Base-by-base conservation (phyloP, 1,139 yeast species). In the Candida sojae region DNA sequence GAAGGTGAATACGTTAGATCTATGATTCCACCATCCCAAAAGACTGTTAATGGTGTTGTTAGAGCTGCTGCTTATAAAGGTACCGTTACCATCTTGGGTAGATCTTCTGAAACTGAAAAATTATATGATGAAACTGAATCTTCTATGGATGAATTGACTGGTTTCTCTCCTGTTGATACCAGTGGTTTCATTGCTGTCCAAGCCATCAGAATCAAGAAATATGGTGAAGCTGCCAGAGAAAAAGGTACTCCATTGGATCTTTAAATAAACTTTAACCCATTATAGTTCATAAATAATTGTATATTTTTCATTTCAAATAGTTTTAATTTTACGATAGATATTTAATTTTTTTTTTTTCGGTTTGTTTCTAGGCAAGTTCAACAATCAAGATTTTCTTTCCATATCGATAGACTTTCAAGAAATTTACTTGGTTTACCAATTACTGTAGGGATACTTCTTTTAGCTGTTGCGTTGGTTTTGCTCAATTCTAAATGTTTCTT, bases 131-230 rank as follows among this genome's bases (percentile, higher is more conserved):
- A 96, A 57, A 90, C 97, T 53, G 97, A 92, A 71, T 91, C 98
- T 25, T 92, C 98, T 17, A 93, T 93, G 99, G 99, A 93, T 73
- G 98, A 93, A 76, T 84, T 93, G 65, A 92, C 98, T 51, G 99
- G 97, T 51, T 93, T 93, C 80, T 86, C 90, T 62, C 99, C 99
- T 53, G 92, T 88, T 69, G 98, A 93, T 70, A 90, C 99, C 54
- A 79, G 96, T 55, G 99, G 99, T 50, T 93, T 93, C 82, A 93
- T 93, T 73, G 91, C 97, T 60, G 96, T 93, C 59, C 97, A 93
- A 80, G 88, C 98, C 55, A 93, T 93, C 70, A 90, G 99, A 81
- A 88, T 93, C 68, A 93, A 93, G 82, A 93, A 93, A 77, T 93
- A 88, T 70, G 99, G 99, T 73, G 96, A 91, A 74, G 83, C 96